A percentile compares a stretch with the other conserved stretches of the same genome.
phyloP scores from a whole-genome alignment of 1,284 basidiomycete genomes.

The Termitomyces sp. region DNA sequence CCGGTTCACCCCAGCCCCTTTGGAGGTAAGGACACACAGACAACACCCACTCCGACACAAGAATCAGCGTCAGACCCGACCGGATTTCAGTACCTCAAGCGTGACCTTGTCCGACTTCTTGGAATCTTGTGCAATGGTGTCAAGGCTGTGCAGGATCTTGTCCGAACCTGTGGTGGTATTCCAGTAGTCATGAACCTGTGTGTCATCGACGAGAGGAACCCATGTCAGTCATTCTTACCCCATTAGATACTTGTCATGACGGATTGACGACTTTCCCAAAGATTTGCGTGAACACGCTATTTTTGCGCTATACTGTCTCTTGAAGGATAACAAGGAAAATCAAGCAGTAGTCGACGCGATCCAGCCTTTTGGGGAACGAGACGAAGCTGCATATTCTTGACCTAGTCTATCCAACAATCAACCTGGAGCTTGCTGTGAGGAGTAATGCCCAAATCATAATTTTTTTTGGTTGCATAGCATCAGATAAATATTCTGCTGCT shows the following conservation, averaged over 20 bases:
- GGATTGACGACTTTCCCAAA: slow-evolving; percentile 27
- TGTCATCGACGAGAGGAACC: slow-evolving; percentile 85
- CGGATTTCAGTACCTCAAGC: slow-evolving; percentile 79
- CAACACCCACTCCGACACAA: slow-evolving; percentile 18
- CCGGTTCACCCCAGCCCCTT: slow-evolving; percentile 30
- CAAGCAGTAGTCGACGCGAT: slow-evolving; percentile 74
- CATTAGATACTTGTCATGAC: slow-evolving; percentile 3
- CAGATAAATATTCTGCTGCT: not conserved
- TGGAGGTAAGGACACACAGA: slow-evolving; percentile 17
- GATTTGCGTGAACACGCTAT: slow-evolving; percentile 89
- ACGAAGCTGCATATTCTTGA: slow-evolving; percentile 42
- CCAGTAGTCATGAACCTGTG: slow-evolving; percentile 80
- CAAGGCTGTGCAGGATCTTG: slow-evolving; percentile 65
- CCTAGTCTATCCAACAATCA: not conserved
- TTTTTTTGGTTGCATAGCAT: not conserved
- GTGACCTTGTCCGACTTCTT: slow-evolving; percentile 78
- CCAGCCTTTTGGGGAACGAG: slow-evolving; percentile 55
- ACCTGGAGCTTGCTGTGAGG: not conserved
- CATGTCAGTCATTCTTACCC: slow-evolving; percentile 49
- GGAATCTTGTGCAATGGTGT: slow-evolving; percentile 67
- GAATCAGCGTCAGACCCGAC: slow-evolving; percentile 30
- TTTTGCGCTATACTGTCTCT: slow-evolving; percentile 74
- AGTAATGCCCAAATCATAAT: not conserved
- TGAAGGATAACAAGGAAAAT: slow-evolving; percentile 72
- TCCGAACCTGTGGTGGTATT: slow-evolving; percentile 68